These are phyloP conservation scores for Leccinum subatratum DNA, from an alignment of 1,284 basidiomycete species.

Conservation along the genomic window DNA sequence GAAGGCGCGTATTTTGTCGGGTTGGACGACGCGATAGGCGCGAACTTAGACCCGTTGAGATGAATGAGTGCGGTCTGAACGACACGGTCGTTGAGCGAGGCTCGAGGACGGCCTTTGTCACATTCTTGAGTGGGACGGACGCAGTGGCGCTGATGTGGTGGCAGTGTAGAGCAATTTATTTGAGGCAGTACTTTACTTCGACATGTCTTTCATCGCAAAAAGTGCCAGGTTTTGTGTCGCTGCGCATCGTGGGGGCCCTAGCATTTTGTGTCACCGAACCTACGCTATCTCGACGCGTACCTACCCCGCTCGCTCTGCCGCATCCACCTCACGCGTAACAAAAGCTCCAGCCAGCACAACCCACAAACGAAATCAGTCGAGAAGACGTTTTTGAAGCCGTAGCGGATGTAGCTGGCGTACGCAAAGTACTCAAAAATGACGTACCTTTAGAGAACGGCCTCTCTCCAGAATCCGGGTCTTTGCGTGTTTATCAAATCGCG, in stretches of 20 bases:
- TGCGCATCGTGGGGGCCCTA: slow-evolving; percentile 3
- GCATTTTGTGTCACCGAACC: slow-evolving; percentile 2
- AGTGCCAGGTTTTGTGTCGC: slow-evolving; percentile 11
- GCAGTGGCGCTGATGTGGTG: too few species aligned
- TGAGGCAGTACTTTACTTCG: not conserved
- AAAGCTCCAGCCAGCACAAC: slow-evolving; percentile 31
- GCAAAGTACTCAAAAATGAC: slow-evolving; percentile 9
- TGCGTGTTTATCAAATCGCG: slow-evolving; percentile 17
- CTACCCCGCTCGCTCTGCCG: slow-evolving; percentile 20
- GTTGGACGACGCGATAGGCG: slow-evolving; percentile 43
- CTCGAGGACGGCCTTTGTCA: too few species aligned
- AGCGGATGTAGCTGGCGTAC: slow-evolving; percentile 14
- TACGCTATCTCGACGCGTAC: slow-evolving; percentile 26
- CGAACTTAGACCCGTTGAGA: slow-evolving; percentile 48
- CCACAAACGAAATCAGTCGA: slow-evolving; percentile 14
- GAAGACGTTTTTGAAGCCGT: slow-evolving; percentile 20
- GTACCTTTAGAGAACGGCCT: slow-evolving; percentile 12
- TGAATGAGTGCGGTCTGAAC: slow-evolving; percentile 47
- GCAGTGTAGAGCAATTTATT: too few species aligned
- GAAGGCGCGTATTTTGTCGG: slow-evolving; percentile 45
- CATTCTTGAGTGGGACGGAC: too few species aligned
- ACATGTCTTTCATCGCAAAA: slow-evolving; percentile 21
- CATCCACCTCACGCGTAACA: slow-evolving; percentile 13
- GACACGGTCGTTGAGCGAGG: slow-evolving; percentile 6
- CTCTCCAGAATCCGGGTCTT: slow-evolving; percentile 13